Percentiles rank a stretch among this genome's conserved stretches.
Evolutionary conservation across 768 basidiomycete species (phyloP).

Genomic region (Boletellus emodensis): DNA sequence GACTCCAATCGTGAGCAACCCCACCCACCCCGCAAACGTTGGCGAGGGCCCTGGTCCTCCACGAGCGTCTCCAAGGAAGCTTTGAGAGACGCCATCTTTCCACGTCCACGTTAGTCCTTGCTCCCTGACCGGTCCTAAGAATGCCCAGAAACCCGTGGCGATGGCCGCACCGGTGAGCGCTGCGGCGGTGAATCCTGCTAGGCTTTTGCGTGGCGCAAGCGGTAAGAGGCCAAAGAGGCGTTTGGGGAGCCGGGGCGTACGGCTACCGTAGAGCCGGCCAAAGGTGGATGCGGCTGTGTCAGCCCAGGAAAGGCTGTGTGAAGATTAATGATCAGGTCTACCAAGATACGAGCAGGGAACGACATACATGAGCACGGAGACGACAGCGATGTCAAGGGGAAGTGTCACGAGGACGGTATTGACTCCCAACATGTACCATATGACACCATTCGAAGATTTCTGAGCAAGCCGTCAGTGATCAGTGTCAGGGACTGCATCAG

Average conservation of each 20-base stretch:
- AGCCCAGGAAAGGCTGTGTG: slow-evolving; percentile 82
- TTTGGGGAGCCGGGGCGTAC: slow-evolving; percentile 59
- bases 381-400: slow-evolving; percentile 85
- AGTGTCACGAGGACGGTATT: slow-evolving; percentile 70
- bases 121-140: slow-evolving; percentile 47
- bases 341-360: background rate
- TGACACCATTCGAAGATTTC: slow-evolving; percentile 78
- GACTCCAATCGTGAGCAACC: slow-evolving; percentile 52
- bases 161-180: slow-evolving; percentile 65
- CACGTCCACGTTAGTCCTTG: slow-evolving; percentile 52
- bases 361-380: slow-evolving; percentile 85
- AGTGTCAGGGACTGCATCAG: background rate
- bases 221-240: slow-evolving; percentile 49
- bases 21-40: slow-evolving; percentile 32
- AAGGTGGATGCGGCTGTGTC: slow-evolving; percentile 92
- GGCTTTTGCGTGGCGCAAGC: slow-evolving; percentile 76
- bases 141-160: slow-evolving; percentile 68
- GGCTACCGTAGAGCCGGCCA: slow-evolving; percentile 78
- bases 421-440: slow-evolving; percentile 86
- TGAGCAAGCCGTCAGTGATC: background rate
- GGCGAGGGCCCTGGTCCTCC: slow-evolving; percentile 2
- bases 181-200: slow-evolving; percentile 82
- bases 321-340: background rate
- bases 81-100: slow-evolving; percentile 44
- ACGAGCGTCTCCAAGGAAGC: slow-evolving; percentile 11